Base-by-base conservation (phyloP, 139 green algal species). In the Dunaliella primolecta region DNA sequence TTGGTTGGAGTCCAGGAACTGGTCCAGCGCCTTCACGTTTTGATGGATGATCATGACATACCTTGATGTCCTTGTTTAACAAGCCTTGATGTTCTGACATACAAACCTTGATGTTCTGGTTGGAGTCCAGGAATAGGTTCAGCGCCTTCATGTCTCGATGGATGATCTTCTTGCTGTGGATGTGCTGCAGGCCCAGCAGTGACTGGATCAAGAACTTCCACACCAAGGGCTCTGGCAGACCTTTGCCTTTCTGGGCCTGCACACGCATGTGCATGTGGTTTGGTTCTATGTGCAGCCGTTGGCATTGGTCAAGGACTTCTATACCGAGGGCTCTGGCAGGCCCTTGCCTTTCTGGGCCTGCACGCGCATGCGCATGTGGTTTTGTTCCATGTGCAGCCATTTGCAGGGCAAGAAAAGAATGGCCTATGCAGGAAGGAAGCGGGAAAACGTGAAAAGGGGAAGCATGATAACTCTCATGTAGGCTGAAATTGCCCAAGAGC, bases 141-240 rank as follows among this genome's bases (percentile, higher is more conserved):
- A 94, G 84, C 20, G 84, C 81, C 84, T 96, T 96, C 38, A 96
- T 92, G 84, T 96, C 93, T 0, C 93, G 77, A 76, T 96, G 93
- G 74, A 95, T 93, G 77, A 96, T 93, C n/a, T 88, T 88, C 78
- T 91, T 87, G 72, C 34, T 72, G 86, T 95, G 91, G 37, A 94
- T 87, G 86, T 95, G 86, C 20, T 78, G 75, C 1, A 94, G 81
- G 0, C 86, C 92, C 72, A 93, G 34, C 2, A 94, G 86, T 2
- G 88, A 84, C 87, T 92, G 86, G 23, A 80, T 27, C 31, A 36
- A 30, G 20, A 78, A 56, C 30, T 89, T 91, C 93, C 93, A 96
- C 0, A 94, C 80, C 3, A 81, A 70, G 34, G 87, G 82, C 85
- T 96, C 93, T 34, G 83, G 88, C 57, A 96, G 36, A 0, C 81